phyloP scores from a whole-genome alignment of 2,329 filamentous ascomycete genomes.

The Phyllosticta paracitricarpa region DNA sequence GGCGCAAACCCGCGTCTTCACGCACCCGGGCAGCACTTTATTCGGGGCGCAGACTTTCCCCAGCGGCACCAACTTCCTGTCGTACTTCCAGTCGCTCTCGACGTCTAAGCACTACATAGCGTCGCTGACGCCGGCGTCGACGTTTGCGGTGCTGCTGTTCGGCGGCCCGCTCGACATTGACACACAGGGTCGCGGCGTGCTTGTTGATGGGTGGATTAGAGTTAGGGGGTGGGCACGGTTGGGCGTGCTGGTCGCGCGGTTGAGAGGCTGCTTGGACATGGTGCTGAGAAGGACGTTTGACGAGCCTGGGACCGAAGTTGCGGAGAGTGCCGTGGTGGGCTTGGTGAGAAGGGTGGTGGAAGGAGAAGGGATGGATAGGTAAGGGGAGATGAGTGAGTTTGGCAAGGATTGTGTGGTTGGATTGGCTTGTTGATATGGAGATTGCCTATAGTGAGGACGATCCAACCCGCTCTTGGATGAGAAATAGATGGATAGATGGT shows the following conservation, averaged over 20 bases:
- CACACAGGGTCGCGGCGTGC: conserved; percentile 72
- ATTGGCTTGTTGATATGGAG: not conserved
- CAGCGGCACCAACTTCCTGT: conserved; percentile 62
- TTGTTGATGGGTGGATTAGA: conserved; percentile 85
- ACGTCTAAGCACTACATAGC: conserved; percentile 88
- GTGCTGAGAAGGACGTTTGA: conserved; percentile 74
- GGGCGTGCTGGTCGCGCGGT: conserved; percentile 73
- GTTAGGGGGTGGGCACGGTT: conserved; percentile 90
- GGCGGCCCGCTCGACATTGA: conserved; percentile 77
- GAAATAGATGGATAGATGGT: too few species aligned
- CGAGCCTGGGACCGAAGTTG: conserved; percentile 53
- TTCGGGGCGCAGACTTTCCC: conserved; percentile 76
- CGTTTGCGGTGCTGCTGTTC: conserved; percentile 77
- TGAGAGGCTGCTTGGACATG: conserved; percentile 79
- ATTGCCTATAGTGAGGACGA: not conserved
- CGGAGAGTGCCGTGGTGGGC: conserved; percentile 57
- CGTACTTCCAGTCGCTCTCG: conserved; percentile 85
- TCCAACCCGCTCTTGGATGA: not conserved
- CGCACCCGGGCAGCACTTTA: conserved; percentile 80
- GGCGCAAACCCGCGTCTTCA: conserved; percentile 59
- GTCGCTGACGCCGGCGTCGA: conserved; percentile 58
- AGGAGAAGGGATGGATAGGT: conserved; percentile 70
- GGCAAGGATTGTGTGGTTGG: not conserved
- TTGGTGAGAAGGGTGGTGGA: conserved; percentile 75
- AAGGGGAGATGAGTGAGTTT: not conserved